phyloP scores from a whole-genome alignment of 495 filamentous ascomycete species.

The Penicillium steckii region DNA sequence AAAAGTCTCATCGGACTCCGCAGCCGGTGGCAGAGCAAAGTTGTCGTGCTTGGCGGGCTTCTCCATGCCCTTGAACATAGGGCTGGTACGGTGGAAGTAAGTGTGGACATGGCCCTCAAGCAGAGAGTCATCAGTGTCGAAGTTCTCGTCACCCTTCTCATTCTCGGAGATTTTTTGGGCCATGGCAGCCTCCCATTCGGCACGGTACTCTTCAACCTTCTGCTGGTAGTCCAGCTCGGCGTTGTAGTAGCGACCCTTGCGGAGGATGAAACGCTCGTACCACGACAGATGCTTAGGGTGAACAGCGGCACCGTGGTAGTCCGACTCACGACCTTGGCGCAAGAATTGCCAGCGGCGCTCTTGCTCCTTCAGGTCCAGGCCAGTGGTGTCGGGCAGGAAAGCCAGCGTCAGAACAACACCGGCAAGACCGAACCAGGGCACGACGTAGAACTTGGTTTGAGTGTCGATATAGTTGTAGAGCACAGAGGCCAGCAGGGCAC shows the following conservation, averaged over 20 bases:
- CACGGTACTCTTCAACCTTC: conserved; percentile 77
- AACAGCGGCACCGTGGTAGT: conserved; percentile 87
- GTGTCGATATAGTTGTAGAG: conserved; percentile 86
- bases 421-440: conserved; percentile 86
- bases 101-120: conserved; percentile 45
- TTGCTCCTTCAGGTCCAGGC: conserved; percentile 90
- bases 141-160: conserved; percentile 25
- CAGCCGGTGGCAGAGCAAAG: conserved; percentile 42
- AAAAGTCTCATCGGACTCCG: conserved; percentile 22
- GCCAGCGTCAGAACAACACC: conserved; percentile 74
- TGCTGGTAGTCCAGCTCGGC: conserved; percentile 72
- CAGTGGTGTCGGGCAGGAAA: conserved; percentile 90
- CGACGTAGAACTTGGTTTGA: conserved; percentile 77
- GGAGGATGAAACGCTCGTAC: conserved; percentile 68
- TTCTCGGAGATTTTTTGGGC: conserved; percentile 49
- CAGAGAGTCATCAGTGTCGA: conserved; percentile 42
- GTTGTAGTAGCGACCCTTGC: conserved; percentile 73
- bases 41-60: conserved; percentile 37
- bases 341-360: conserved; percentile 85
- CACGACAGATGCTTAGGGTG: conserved; percentile 81
- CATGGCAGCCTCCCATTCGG: conserved; percentile 61
- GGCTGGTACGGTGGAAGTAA: conserved; percentile 51
- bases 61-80: conserved; percentile 50
- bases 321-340: conserved; percentile 65
- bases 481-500: conserved; percentile 79